Evolutionary conservation across 257 asterid species (phyloP), one percentile per base, ranked within the genome.

Genomic region (Ilex asprella): DNA sequence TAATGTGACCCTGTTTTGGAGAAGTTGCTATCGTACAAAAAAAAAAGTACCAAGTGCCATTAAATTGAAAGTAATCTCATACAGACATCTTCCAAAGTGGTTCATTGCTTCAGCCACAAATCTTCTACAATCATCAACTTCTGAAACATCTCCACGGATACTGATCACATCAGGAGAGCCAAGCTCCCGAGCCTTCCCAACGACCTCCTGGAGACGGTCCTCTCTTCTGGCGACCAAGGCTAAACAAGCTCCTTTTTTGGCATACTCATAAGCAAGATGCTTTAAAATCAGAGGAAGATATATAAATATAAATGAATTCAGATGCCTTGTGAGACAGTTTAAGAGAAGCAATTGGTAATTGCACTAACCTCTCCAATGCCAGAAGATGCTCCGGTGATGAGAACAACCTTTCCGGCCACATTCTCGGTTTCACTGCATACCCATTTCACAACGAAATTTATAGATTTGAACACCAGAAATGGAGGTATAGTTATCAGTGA

Each of bases 241-340:
- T 64, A 91, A 72, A 54, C 68, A 86, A 5, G 95, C 95, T 47
- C 96, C 94, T 66, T 86, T 75, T 35, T 63, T 81, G 13, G 84
- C 98, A 58, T 88, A 91, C 84, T 88, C 96, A 50, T 91, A 91
- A 0, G 95, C 94, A 30, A 88, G 32, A 72, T 88, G 86, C 94
- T 89, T 30, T 53, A 46, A 15, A 39, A n/a, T 55, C 30, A 49
- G 2, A 59, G 10, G 61, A 16, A 51, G 3, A 63, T 21, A 55
- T 15, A 56, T 10, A 5, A 15, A 56, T n/a, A 30, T 6, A 2
- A 21, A 21, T 21, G 27, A 21, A 21, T 21, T 21, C 27, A 21
- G 27, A 21, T 21, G 27, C 27, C 27, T 21, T 21, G 27, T 21
- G 27, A 21, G 27, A 21, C 27, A 21, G 27, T 21, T 21, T 21